Evolutionary conservation across 495 filamentous ascomycete species (phyloP).

Genomic region (Penicillium macrosclerotiorum): DNA sequence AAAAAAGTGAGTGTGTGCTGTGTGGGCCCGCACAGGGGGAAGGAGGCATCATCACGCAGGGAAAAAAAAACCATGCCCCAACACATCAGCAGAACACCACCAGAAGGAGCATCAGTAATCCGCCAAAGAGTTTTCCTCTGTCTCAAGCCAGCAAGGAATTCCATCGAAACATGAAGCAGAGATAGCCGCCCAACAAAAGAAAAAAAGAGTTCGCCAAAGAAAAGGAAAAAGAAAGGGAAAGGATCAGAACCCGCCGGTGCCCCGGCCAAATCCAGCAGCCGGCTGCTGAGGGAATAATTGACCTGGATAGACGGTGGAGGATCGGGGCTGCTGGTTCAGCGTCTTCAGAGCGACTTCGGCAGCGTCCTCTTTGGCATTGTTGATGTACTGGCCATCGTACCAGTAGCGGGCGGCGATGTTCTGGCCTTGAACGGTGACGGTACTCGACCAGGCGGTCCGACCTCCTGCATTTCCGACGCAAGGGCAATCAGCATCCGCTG

Average conservation of each 20-base stretch:
- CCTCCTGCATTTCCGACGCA: conserved; percentile 57
- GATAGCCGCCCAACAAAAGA: conserved; percentile 28
- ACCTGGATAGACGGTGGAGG: conserved; percentile 26
- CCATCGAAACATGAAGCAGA: conserved; percentile 20
- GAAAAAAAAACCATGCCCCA: conserved; percentile 13
- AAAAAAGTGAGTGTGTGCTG: too few species aligned
- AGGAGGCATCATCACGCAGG: too few species aligned
- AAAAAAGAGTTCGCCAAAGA: conserved; percentile 9
- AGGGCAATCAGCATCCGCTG: conserved; percentile 24
- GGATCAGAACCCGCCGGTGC: conserved; percentile 17
- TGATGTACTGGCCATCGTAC: conserved; percentile 84
- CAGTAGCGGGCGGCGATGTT: conserved; percentile 71
- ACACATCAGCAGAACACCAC: conserved; percentile 2
- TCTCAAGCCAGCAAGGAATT: conserved; percentile 4
- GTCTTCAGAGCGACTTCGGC: conserved; percentile 68
- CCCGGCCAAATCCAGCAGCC: conserved; percentile 14
- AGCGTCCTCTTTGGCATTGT: conserved; percentile 89
- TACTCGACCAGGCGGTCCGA: conserved; percentile 86
- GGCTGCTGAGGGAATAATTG: conserved; percentile 25
- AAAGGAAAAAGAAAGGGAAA: not conserved
- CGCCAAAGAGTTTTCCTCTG: too few species aligned
- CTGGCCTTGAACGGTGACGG: conserved; percentile 58
- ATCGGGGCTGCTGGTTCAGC: conserved; percentile 26
- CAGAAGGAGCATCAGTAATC: not conserved
- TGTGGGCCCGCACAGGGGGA: conserved; percentile 8